Percentiles rank a stretch among this genome's conserved stretches.
Conservation (phyloP, 1,139 yeast species). For the Zhuliangozyma parablackwelliae region DNA sequence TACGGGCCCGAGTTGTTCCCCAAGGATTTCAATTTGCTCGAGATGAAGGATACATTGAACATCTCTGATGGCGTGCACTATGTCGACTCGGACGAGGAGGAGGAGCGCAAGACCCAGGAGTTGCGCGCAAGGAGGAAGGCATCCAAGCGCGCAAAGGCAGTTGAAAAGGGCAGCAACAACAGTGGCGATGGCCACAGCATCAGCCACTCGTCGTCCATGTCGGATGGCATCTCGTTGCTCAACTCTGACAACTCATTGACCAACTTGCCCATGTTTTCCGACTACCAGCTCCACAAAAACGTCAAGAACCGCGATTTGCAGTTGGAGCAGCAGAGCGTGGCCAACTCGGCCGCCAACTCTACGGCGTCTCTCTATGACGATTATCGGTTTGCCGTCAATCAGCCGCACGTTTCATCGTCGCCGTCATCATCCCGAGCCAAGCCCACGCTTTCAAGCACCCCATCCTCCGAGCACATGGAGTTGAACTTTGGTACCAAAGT, state of each 20-base stretch:
- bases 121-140: constrained; percentile 43
- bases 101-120: constrained; percentile 52
- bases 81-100: constrained; percentile 49
- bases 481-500: constrained; percentile 23
- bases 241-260: constrained; percentile 52
- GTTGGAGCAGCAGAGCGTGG: constrained; percentile 21
- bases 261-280: constrained; percentile 53
- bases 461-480: constrained; percentile 30
- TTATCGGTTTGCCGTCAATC: constrained; percentile 12
- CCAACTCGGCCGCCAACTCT: constrained; percentile 10
- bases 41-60: constrained; percentile 28
- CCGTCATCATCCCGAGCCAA: constrained; percentile 1
- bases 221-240: constrained; percentile 52
- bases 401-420: constrained; percentile 5
- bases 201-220: constrained; percentile 32
- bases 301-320: constrained; percentile 22
- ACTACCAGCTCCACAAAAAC: constrained; percentile 37
- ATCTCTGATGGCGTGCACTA: constrained; percentile 22
- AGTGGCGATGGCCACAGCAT: constrained; percentile 8
- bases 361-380: constrained; percentile 29
- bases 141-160: constrained; percentile 15
- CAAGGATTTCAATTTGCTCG: constrained; percentile 42
- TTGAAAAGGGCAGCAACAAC: constrained; percentile 11
- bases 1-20: constrained; percentile 45
- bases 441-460: constrained; percentile 16